Evolutionary conservation across 495 filamentous ascomycete genomes (phyloP).

Genomic region (Aspergillus ostianus): DNA sequence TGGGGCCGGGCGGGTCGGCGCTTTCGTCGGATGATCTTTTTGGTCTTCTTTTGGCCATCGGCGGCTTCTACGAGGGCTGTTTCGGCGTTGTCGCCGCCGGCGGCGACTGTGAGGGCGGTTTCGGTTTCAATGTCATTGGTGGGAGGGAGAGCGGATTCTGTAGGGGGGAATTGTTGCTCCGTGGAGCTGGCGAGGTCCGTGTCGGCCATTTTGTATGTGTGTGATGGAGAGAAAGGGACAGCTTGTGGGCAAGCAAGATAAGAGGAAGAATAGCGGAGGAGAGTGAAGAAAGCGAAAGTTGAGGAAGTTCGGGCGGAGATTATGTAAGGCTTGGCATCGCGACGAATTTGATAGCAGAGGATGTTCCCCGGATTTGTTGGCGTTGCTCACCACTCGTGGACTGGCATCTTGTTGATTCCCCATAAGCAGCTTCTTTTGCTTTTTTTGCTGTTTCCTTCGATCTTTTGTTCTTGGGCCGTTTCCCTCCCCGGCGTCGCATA

Average conservation of each 20-base stretch:
- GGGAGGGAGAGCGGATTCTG: slow-evolving; percentile 8
- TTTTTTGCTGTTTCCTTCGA: neutral
- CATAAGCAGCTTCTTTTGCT: neutral
- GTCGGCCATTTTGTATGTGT: slow-evolving; percentile 32
- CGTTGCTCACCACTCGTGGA: neutral
- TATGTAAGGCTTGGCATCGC: slow-evolving; percentile 31
- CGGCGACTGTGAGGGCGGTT: slow-evolving; percentile 20
- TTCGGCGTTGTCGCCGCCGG: slow-evolving; percentile 24
- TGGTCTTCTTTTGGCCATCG: slow-evolving; percentile 45
- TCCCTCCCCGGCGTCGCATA: neutral
- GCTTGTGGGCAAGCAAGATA: too few relatives aligned
- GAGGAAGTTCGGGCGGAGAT: slow-evolving; percentile 11
- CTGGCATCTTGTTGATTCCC: neutral
- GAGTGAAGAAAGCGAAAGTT: slow-evolving; percentile 6
- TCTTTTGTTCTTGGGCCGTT: slow-evolving; percentile 8
- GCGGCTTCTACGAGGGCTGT: slow-evolving; percentile 21
- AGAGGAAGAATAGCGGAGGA: slow-evolving; percentile 1
- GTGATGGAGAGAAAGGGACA: neutral
- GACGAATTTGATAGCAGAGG: slow-evolving; percentile 6
- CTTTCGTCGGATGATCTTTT: slow-evolving; percentile 53
- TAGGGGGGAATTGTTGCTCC: slow-evolving; percentile 8
- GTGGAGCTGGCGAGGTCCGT: slow-evolving; percentile 20
- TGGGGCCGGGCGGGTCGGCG: slow-evolving; percentile 60
- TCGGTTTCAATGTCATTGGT: slow-evolving; percentile 16
- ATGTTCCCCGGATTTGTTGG: slow-evolving; percentile 10